A percentile compares a stretch with the other conserved stretches of the same genome.
Evolutionary conservation across 805 yeast genomes (phyloP).

Genomic region (Henningerozyma blattae): DNA sequence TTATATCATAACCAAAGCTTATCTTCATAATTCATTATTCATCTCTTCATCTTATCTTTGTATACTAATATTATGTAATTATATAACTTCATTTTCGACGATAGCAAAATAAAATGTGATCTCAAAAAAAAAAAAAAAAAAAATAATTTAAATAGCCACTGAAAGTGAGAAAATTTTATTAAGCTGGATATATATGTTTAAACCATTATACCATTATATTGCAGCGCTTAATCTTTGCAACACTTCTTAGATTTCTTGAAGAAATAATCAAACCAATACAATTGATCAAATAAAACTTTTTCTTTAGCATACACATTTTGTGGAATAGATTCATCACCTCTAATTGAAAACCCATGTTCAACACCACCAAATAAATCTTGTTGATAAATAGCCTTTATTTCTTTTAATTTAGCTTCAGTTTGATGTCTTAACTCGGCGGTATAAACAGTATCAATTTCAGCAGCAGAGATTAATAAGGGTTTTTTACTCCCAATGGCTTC

Average conservation of each 20-base stretch:
- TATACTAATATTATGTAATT: too few species aligned
- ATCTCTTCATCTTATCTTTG: too few species aligned
- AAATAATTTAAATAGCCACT: too few species aligned
- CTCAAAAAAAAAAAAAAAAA: too few species aligned
- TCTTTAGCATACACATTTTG: constrained; percentile 52
- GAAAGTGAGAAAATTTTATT: too few species aligned
- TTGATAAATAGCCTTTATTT: constrained; percentile 44
- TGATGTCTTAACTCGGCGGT: constrained; percentile 48
- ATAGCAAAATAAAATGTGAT: too few species aligned
- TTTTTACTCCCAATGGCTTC: constrained; percentile 34
- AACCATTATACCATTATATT: too few species aligned
- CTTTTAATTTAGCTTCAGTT: constrained; percentile 47
- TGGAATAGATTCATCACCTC: constrained; percentile 55
- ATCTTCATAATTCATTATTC: too few species aligned
- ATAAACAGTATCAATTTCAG: constrained; percentile 58
- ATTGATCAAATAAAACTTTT: constrained; percentile 38
- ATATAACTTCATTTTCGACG: too few species aligned
- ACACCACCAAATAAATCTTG: constrained; percentile 51
- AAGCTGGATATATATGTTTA: too few species aligned
- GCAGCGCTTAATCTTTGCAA: too few species aligned
- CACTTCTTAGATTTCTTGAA: neutral
- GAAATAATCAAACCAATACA: constrained; percentile 21
- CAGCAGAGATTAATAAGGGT: constrained; percentile 64
- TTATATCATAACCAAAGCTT: too few species aligned
- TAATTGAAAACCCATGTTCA: constrained; percentile 67